A percentile compares a stretch with the other conserved stretches of the same genome.
phyloP scores from a whole-genome alignment of 768 basidiomycete genomes.

The Tylopilus intermedius region DNA sequence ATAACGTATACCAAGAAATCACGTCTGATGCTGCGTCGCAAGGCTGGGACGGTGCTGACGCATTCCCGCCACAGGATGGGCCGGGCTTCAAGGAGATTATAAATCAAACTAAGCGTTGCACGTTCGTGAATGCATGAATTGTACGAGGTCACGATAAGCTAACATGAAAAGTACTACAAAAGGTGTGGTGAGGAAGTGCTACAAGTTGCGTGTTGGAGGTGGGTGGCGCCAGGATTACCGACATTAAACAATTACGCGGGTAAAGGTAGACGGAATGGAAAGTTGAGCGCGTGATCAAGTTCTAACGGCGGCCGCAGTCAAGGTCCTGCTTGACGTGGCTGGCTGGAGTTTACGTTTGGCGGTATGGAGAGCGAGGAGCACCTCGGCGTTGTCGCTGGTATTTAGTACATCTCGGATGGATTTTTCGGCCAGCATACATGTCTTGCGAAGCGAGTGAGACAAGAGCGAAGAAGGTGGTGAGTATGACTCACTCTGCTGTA shows the following conservation, averaged over 20 bases:
- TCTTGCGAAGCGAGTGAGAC: constrained; percentile 36
- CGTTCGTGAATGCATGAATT: constrained; percentile 3
- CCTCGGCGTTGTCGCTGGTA: constrained; percentile 59
- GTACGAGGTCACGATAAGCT: constrained; percentile 16
- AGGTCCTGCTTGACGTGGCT: constrained; percentile 14
- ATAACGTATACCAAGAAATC: background rate
- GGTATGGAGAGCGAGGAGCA: constrained; percentile 61
- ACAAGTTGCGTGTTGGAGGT: constrained; percentile 22
- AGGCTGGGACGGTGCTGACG: background rate
- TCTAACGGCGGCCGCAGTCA: constrained; percentile 19
- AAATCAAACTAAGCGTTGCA: constrained; percentile 4
- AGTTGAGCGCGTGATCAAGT: constrained; percentile 16
- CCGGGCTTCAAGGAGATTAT: background rate
- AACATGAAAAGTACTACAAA: constrained; percentile 21
- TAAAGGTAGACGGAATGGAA: background rate
- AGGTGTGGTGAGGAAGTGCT: constrained; percentile 10
- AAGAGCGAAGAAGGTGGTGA: background rate
- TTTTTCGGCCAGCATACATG: constrained; percentile 63
- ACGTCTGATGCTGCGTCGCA: background rate
- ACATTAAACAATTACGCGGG: background rate
- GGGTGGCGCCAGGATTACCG: constrained; percentile 1
- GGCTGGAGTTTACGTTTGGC: constrained; percentile 19
- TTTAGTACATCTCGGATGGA: constrained; percentile 69
- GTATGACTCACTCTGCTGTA: constrained; percentile 45
- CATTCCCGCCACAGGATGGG: background rate